Base-by-base conservation (phyloP, 2,329 filamentous ascomycete species). In the Sporothrix protearum region DNA sequence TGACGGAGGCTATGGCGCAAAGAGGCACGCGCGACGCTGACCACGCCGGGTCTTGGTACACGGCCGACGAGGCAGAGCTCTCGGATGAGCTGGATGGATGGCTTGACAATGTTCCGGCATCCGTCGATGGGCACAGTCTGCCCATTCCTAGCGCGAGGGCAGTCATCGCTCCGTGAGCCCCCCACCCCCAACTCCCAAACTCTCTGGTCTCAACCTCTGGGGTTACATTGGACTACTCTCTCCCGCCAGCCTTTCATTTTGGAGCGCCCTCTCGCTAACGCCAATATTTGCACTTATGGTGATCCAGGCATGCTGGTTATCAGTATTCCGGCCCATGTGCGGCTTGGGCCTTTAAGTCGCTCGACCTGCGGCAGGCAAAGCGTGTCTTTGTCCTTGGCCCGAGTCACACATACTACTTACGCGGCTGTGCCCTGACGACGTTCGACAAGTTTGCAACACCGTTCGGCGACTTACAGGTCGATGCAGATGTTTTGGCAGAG, bases 41-140 rank as follows among this genome's bases (percentile, higher is more conserved):
- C 51, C 96, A 98, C 80, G 94, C 95, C 28, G 92, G 92, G 51
- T 91, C 89, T 22, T 99, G 96, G 96, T 99, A 99, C 79, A 85
- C 89, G 7, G 85, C 85, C 66, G 85, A 89, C 72, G 82, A 85
- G 6, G 78, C 80, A 1, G 80, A 81, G n/a, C 87, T 98, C 68
- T 86, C 86, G 2, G 77, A 78, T 7, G 86, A 97, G 81, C 90
- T 99, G 5, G 88, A 96, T 71, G 80, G 81, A 67, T 97, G 89
- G 86, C 85, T 98, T n/a, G 83, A 82, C 49, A 82, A 86, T 49
- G 94, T 97, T 8, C 91, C 92, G 1, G 80, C 84, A 66, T 85
- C 86, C 0, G 82, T 96, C 53, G 84, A 90, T 42, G 89, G 86
- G 59, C 81, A 74, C 78, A 77, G 72, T 7, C 77, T 97, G 72